These are phyloP conservation scores for Scleroderma citrinum DNA, from an alignment of 768 basidiomycete species.

Conservation along the genomic window DNA sequence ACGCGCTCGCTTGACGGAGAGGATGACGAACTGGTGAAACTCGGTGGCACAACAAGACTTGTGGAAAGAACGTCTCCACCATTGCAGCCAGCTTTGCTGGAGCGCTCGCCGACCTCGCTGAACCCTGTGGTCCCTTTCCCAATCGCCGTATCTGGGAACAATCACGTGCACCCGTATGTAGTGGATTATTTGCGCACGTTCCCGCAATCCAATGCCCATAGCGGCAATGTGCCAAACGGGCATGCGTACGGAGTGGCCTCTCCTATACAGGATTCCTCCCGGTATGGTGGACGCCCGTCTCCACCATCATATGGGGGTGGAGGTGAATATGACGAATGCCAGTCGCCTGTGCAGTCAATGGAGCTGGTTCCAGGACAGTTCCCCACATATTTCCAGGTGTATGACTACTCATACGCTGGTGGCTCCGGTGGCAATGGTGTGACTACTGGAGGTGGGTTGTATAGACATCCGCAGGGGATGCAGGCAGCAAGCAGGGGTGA, in stretches of 20 bases:
- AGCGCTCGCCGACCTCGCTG: slow-evolving; percentile 64
- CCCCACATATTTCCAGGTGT: slow-evolving; percentile 72
- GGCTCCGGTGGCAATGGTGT: slow-evolving; percentile 10
- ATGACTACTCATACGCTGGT: slow-evolving; percentile 58
- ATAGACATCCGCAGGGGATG: neutral
- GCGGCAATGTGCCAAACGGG: slow-evolving; percentile 16
- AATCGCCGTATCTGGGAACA: slow-evolving; percentile 40
- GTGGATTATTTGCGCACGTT: slow-evolving; percentile 68
- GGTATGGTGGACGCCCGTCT: slow-evolving; percentile 17
- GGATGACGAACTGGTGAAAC: slow-evolving; percentile 55
- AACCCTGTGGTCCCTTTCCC: slow-evolving; percentile 73
- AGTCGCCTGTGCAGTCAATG: slow-evolving; percentile 24
- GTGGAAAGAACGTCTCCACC: slow-evolving; percentile 58
- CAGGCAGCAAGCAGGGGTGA: slow-evolving; percentile 17
- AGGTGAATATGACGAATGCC: slow-evolving; percentile 9
- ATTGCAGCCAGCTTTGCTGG: slow-evolving; percentile 35
- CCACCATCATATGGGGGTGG: neutral
- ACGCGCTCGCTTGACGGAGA: slow-evolving; percentile 42
- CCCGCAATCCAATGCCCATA: slow-evolving; percentile 19
- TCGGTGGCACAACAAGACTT: slow-evolving; percentile 63
- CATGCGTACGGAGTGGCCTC: neutral
- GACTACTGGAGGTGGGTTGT: slow-evolving; percentile 20
- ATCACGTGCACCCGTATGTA: slow-evolving; percentile 55
- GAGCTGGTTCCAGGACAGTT: slow-evolving; percentile 34
- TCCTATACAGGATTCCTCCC: slow-evolving; percentile 14